Base-by-base conservation (phyloP, 257 asterid genomes). In the Anisodus tanguticus region DNA sequence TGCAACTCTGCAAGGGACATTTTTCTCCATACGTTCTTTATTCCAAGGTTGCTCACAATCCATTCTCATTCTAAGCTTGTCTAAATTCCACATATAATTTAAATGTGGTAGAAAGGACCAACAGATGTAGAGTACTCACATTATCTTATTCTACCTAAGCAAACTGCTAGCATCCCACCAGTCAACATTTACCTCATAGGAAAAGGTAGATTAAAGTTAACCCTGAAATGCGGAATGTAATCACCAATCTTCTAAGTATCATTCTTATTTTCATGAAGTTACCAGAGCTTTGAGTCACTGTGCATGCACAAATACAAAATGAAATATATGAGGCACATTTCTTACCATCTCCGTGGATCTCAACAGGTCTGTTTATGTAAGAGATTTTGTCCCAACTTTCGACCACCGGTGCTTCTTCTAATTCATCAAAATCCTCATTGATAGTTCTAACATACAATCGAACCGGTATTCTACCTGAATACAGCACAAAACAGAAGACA, bases 311-410 rank as follows among this genome's bases (percentile, higher is more conserved):
- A 53, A 26, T 76, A 53, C 63, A 53, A 53, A 53, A 13, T 77
- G 64, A 51, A 51, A 51, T 53, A 74, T 76, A 53, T n/a, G 70
- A 66, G 35, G 68, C 63, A 82, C 17, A 83, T 80, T 35, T 68
- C 85, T 86, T 90, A 94, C 96, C 97, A 89, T 95, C 96, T 83
- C 88, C 91, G 9, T 71, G 90, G 85, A 91, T 86, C 89, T 95
- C 98, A 83, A 93, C 93, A 4, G 98, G 97, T 84, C 90, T 91
- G 83, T 97, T 97, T 69, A 97, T 90, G 91, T 95, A 97, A 69
- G 94, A 92, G 54, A 95, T 81, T 39, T 88, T 92, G 81, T 95
- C 99, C 99, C 99, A 97, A 88, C 86, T 91, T 79, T 93, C 98
- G 77, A 93, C 88, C 60, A 69, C 41, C 43, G 97, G 90, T 58